Evolutionary conservation across 345 rosid species (phyloP).

Genomic region (Rhizophora apiculata): DNA sequence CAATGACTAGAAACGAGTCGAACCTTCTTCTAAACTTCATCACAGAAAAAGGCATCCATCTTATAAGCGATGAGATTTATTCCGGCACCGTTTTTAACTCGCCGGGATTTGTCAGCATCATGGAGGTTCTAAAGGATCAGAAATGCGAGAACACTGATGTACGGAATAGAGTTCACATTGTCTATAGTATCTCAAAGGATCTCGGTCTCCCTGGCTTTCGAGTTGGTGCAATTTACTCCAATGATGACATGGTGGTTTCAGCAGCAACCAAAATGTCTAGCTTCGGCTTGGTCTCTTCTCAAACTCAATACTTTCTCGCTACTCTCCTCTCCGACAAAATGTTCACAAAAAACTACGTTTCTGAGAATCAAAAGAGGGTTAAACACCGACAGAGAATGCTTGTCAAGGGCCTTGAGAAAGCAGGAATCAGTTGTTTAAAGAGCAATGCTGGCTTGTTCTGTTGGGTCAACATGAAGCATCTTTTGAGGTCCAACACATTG

Average conservation of each 20-base stretch:
- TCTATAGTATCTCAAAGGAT: conserved; percentile 75
- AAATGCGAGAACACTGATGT: conserved; percentile 46
- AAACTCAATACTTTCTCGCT: conserved; percentile 68
- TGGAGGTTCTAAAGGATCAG: conserved; percentile 60
- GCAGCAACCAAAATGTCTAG: conserved; percentile 90
- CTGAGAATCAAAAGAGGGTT: conserved; percentile 58
- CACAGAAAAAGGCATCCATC: conserved; percentile 52
- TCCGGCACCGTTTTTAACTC: conserved; percentile 71
- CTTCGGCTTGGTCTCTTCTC: conserved; percentile 78
- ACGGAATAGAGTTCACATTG: conserved; percentile 57
- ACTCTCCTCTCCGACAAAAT: conserved; percentile 68
- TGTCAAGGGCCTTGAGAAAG: conserved; percentile 58
- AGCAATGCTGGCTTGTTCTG: conserved; percentile 78
- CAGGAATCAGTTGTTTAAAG: conserved; percentile 51
- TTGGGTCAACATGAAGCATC: conserved; percentile 82
- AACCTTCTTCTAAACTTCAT: conserved; percentile 66
- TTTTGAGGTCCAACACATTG: conserved; percentile 59
- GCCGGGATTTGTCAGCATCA: conserved; percentile 57
- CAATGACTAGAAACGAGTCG: conserved; percentile 52
- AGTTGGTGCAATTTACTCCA: conserved; percentile 78
- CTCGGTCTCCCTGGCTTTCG: conserved; percentile 84
- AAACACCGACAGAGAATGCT: conserved; percentile 44
- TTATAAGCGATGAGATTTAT: conserved; percentile 79
- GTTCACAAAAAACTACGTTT: conserved; percentile 54
- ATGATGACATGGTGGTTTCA: conserved; percentile 57